phyloP scores from a whole-genome alignment of 306 rosid species.

The Cucurbita pepo region DNA sequence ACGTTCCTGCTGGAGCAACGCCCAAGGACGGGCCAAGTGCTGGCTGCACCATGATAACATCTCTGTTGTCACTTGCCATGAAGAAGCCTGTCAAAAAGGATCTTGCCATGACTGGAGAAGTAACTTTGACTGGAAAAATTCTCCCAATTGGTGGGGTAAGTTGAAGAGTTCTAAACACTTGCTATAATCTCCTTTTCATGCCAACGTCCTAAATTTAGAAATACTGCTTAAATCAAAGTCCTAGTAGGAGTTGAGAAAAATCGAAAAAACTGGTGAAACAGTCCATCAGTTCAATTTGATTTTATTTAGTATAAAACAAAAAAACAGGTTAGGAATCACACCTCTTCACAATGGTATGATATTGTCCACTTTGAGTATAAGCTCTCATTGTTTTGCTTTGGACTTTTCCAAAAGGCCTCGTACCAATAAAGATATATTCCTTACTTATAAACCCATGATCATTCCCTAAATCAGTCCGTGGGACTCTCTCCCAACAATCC shows the following conservation, averaged over 20 bases:
- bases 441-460: too few species aligned
- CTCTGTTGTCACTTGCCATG: constrained; percentile 75
- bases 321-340: too few species aligned
- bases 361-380: too few species aligned
- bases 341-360: too few species aligned
- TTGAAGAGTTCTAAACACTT: background rate
- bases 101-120: constrained; percentile 99
- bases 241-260: background rate
- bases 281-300: background rate
- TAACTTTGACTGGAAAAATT: constrained; percentile 86
- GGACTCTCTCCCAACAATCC: too few species aligned
- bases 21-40: constrained; percentile 99
- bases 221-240: background rate
- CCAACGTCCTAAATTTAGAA: background rate
- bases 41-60: constrained; percentile 97
- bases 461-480: too few species aligned
- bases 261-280: background rate
- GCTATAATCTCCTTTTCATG: background rate
- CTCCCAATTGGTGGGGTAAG: constrained; percentile 99
- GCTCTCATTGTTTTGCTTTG: too few species aligned
- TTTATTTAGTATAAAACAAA: too few species aligned
- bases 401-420: too few species aligned
- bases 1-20: constrained; percentile 95
- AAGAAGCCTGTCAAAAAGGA: constrained; percentile 81
- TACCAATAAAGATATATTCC: too few species aligned